Base-by-base conservation (phyloP, 2,329 filamentous ascomycete genomes). In the Ophiostoma tasmaniense region DNA sequence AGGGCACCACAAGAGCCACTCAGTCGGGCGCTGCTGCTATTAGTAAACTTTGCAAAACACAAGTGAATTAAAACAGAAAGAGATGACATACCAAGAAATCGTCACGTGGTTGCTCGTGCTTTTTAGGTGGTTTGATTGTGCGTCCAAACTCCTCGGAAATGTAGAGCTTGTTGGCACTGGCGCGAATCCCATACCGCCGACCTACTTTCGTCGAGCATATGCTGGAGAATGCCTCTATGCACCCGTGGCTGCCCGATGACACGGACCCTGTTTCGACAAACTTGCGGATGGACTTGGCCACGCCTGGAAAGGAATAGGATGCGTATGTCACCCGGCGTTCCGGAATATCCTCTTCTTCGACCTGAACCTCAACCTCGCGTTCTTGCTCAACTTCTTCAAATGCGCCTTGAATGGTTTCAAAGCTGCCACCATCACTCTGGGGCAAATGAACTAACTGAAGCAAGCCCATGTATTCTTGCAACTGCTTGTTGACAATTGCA, bases 361-460 rank as follows among this genome's bases (percentile, higher is more conserved):
- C 80, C 71, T 89, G 82, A 20, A 83, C 80, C 2, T 84, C 85
- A 0, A 88, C 81, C 70, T 89, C 86, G 20, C 86, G 78, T 71
- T 89, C 85, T 70, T 84, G 81, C 52, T 84, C 83, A 0, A 84
- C 87, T 68, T 90, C 88, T 65, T 89, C 81, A 0, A 90, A 75
- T 0, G 84, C 83, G 0, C 84, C 64, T 3, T 45, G 64, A 3
- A 10, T 37, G 14, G 25, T 37, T 11, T 0, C 37, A 30, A 37
- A 64, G 2, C 5, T 37, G 59, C 59, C 61, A 17, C 28, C 17
- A 20, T 22, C 7, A 30, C 6, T 13, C 25, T 14, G 10, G 59
- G 28, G 4, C 20, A 33, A 25, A n/a, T 37, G 61, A 20, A 2
- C 10, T 3, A n/a, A 22, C 7, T 37, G n/a, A 1, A 65, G 64